Conservation (phyloP, 2,329 filamentous ascomycete species). For the Camillea tinctor region DNA sequence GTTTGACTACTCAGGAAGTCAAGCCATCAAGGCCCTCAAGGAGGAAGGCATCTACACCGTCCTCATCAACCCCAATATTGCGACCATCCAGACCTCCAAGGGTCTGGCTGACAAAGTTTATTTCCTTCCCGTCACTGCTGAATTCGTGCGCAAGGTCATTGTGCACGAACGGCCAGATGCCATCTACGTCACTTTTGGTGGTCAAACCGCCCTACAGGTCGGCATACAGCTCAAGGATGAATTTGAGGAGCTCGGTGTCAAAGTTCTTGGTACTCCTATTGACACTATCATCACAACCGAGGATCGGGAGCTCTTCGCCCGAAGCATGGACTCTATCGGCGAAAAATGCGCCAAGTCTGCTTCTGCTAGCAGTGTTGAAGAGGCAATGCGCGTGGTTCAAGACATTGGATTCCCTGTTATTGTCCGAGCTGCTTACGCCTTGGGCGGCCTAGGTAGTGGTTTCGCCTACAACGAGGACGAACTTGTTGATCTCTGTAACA, state of each 20-base stretch:
- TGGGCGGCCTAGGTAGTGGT: conserved; percentile 91
- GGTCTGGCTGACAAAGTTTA: conserved; percentile 98
- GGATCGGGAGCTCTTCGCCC: conserved; percentile 93
- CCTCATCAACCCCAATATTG: conserved; percentile 98
- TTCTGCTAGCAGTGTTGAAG: conserved; percentile 82
- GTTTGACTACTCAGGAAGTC: conserved; percentile 97
- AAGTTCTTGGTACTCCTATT: conserved; percentile 93
- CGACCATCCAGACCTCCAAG: conserved; percentile 97
- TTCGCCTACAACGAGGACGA: conserved; percentile 88
- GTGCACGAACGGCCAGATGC: conserved; percentile 90
- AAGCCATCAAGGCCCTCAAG: conserved; percentile 97
- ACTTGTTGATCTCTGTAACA: conserved; percentile 84
- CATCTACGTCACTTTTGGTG: conserved; percentile 97
- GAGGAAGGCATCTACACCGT: conserved; percentile 97
- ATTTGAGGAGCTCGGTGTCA: conserved; percentile 87
- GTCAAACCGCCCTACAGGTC: conserved; percentile 93
- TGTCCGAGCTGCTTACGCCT: conserved; percentile 90
- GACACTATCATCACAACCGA: conserved; percentile 98
- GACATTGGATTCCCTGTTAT: conserved; percentile 96
- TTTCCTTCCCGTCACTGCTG: conserved; percentile 93
- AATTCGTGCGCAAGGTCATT: conserved; percentile 98
- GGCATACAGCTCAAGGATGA: conserved; percentile 98
- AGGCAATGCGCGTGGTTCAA: conserved; percentile 85
- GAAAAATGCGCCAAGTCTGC: conserved; percentile 98
- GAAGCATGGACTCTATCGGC: conserved; percentile 97